Percentiles rank a stretch among this genome's conserved stretches.
phyloP scores from a whole-genome alignment of 2,329 filamentous ascomycete genomes.

The Cordyceps cicadae region DNA sequence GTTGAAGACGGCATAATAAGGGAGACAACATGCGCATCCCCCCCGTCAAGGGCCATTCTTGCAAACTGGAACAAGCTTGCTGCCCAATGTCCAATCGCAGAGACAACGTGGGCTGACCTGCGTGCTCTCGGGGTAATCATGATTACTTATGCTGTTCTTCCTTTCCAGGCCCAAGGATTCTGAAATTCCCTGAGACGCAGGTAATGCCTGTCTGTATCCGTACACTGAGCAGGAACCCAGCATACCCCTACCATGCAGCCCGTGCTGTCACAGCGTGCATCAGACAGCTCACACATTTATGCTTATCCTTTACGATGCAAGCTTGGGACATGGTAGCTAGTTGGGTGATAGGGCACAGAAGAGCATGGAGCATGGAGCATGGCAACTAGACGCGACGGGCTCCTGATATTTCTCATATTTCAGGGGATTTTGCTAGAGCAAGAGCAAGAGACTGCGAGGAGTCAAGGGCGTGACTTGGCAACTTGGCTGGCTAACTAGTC shows the following conservation, averaged over 20 bases:
- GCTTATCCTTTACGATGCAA: not conserved
- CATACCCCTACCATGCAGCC: not conserved
- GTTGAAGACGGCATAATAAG: not conserved
- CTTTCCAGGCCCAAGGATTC: too few relatives aligned
- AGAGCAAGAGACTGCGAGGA: not conserved
- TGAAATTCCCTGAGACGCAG: too few relatives aligned
- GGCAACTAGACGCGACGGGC: not conserved
- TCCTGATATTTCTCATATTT: not conserved
- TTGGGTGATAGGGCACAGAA: not conserved
- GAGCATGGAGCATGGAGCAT: too few relatives aligned
- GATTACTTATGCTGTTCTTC: not conserved
- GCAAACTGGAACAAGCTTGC: not conserved
- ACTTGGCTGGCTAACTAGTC: not conserved
- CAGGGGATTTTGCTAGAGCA: not conserved
- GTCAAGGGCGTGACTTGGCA: too few relatives aligned
- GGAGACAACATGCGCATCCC: constrained; percentile 1
- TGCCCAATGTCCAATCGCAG: not conserved
- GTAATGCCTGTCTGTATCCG: too few relatives aligned
- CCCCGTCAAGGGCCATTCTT: not conserved
- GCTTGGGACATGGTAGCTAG: too few relatives aligned
- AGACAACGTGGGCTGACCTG: constrained; percentile 4
- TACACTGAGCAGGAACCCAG: too few relatives aligned
- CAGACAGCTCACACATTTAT: not conserved
- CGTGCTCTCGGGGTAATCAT: not conserved
- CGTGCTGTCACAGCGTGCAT: not conserved